A percentile compares a stretch with the other conserved stretches of the same genome.
phyloP scores from a whole-genome alignment of 2,329 filamentous ascomycete species.

The Lasiodiplodia citricola region DNA sequence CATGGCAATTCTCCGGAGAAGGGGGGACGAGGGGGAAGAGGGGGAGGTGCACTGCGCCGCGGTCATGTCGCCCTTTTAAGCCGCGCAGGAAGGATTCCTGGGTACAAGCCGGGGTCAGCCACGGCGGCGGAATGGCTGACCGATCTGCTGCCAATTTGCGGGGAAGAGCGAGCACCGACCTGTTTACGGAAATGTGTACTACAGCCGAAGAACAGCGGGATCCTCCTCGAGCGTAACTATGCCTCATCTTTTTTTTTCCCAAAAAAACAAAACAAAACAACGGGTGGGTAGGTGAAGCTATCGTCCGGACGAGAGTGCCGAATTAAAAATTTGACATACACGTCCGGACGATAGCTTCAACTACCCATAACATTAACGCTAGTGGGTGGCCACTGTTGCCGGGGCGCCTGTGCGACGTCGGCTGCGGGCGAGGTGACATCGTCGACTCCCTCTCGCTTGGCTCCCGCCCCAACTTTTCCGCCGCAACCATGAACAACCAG shows the following conservation, averaged over 20 bases:
- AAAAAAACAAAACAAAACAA: too few species aligned
- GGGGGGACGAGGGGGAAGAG: neutral
- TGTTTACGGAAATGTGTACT: neutral
- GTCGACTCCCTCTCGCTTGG: neutral
- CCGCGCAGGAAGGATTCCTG: neutral
- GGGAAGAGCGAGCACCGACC: slow-evolving; percentile 2
- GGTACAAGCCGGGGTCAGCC: neutral
- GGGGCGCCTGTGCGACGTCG: neutral
- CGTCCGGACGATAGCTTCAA: neutral
- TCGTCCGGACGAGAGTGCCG: too few species aligned
- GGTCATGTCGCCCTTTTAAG: slow-evolving; percentile 15
- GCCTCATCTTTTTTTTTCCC: too few species aligned
- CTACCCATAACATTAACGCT: too few species aligned
- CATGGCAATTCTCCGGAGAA: slow-evolving; percentile 4
- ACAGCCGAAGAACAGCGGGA: neutral
- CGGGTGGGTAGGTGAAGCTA: too few species aligned
- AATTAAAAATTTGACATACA: neutral
- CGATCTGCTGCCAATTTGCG: slow-evolving; percentile 12
- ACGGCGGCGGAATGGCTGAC: slow-evolving; percentile 5
- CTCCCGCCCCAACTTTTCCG: neutral
- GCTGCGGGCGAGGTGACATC: neutral
- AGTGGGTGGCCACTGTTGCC: too few species aligned
- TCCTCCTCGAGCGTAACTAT: too few species aligned
- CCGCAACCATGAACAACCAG: slow-evolving; percentile 83
- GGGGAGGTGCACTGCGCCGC: neutral